Percentiles rank a stretch among this genome's conserved stretches.
Conservation (phyloP, 345 rosid genomes). For the Citropsis articulata region DNA sequence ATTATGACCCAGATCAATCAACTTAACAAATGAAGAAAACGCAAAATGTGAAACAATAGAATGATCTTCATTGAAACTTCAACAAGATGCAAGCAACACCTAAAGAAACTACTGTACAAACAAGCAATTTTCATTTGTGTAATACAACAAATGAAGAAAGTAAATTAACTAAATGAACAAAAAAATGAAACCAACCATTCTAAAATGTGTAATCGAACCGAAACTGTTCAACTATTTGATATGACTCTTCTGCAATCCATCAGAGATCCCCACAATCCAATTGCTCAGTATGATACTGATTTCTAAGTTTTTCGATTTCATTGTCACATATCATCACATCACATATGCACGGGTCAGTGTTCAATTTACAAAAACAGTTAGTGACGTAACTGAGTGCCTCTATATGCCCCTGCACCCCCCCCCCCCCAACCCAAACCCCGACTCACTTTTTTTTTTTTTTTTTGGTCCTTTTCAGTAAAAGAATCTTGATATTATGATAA, state of each 20-base stretch:
- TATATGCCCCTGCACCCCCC: no score
- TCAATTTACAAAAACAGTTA: constrained; percentile 8
- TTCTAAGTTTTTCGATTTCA: not conserved
- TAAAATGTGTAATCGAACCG: not conserved
- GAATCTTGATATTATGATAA: not conserved
- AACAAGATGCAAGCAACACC: not conserved
- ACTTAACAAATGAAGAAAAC: not conserved
- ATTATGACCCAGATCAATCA: not conserved
- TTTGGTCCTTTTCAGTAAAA: not conserved
- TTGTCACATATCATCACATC: not conserved
- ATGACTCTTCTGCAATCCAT: not conserved
- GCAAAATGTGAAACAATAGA: not conserved
- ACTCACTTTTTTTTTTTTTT: no score
- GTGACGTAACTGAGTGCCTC: not conserved
- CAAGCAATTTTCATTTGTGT: not conserved
- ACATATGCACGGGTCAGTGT: not conserved
- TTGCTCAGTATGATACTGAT: not conserved
- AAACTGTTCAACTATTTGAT: not conserved
- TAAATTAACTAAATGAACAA: not conserved
- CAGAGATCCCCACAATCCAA: not conserved
- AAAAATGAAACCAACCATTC: not conserved
- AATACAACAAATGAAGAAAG: not conserved
- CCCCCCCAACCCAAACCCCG: no score
- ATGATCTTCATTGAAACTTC: not conserved
- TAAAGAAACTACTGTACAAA: not conserved